Base-by-base conservation (phyloP, 768 basidiomycete species). In the Dioszegia crocea region DNA sequence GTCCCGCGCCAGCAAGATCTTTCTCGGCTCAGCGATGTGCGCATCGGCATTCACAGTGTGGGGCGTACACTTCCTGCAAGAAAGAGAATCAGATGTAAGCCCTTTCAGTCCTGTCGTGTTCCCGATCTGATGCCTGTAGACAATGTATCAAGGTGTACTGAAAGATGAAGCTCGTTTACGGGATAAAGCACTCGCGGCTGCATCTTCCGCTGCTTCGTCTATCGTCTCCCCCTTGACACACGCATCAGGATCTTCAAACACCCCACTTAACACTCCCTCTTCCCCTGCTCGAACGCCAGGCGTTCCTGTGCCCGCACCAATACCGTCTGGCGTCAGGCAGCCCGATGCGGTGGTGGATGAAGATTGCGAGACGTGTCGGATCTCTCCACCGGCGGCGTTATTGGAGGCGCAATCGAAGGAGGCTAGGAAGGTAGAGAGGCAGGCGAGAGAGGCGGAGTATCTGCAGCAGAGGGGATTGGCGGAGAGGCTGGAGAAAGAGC, bases 141-240 rank as follows among this genome's bases (percentile, higher is more conserved):
- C 80, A 27, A 96, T 96, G 92, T 94, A 88, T 72, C 81, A 86
- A 71, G 92, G 92, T 24, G 93, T 96, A 2, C 70, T 94, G 45
- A 84, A 85, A 51, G 92, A 96, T 72, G 93, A 97, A 69, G 88
- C 85, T 67, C 85, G 91, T 78, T 83, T 81, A 65, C 47, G 83
- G 85, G 75, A 81, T 86, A 61, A 83, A 86, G 73, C 83, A 81
- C 30, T 56, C 19, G 46, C 59, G 2, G 38, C 56, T 21, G 36
- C 31, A 17, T n/a, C 26, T 19, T 59, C 55, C 2, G 51, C 36
- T 36, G 23, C 30, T 1, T 40, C 36, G 16, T 40, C 36, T 29
- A 4, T 53, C 3, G 44, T 21, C 50, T 57, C 23, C 52, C 56
- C 26, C 43, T 43, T 23, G 19, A 23, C 48, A 12, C 8, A 29